These are phyloP conservation scores for Sparassis latifolia DNA, from an alignment of 1,284 basidiomycete species.

Conservation along the genomic window DNA sequence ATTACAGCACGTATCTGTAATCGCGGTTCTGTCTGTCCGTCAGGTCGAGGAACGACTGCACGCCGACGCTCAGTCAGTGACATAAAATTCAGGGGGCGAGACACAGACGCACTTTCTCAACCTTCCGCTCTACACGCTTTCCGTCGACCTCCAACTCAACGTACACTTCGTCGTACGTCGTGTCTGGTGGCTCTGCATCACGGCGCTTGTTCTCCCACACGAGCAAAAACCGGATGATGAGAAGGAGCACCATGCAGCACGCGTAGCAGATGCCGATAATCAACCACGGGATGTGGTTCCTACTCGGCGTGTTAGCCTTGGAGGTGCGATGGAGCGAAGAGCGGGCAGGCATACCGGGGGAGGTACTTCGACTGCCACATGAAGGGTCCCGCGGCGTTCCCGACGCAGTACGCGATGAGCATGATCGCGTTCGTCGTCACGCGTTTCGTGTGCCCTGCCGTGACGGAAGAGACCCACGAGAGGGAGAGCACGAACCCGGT, in stretches of 20 bases:
- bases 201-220: constrained; percentile 57
- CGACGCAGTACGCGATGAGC: constrained; percentile 65
- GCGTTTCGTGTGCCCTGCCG: constrained; percentile 71
- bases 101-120: constrained; percentile 47
- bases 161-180: constrained; percentile 59
- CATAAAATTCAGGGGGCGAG: not conserved
- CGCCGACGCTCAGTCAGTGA: not conserved
- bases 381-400: constrained; percentile 63
- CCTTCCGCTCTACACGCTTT: constrained; percentile 42
- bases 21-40: constrained; percentile 27
- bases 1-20: constrained; percentile 25
- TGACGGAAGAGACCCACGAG: constrained; percentile 63
- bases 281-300: constrained; percentile 62
- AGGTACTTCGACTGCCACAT: constrained; percentile 67
- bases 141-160: constrained; percentile 50
- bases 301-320: constrained; percentile 8
- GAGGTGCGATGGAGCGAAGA: not conserved
- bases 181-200: constrained; percentile 49
- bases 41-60: constrained; percentile 26
- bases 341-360: constrained; percentile 39
- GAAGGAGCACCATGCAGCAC: constrained; percentile 40
- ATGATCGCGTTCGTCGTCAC: constrained; percentile 63
- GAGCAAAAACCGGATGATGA: constrained; percentile 50
- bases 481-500: constrained; percentile 65
- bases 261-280: constrained; percentile 53